Conservation (phyloP, 2,329 filamentous ascomycete genomes). For the Nemania sp. region DNA sequence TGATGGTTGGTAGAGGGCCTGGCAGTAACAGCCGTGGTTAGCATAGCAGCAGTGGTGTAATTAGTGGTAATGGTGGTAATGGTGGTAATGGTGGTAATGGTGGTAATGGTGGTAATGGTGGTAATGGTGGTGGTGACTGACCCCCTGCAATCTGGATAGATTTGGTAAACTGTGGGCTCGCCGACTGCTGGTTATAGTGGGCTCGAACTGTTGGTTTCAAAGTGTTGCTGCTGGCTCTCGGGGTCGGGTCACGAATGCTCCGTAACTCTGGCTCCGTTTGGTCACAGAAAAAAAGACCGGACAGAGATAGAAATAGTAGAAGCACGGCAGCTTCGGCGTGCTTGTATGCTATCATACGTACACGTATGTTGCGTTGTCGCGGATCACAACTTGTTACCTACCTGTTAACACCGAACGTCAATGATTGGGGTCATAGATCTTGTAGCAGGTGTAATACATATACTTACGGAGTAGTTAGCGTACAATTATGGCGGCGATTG, state of each 20-base stretch:
- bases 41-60: not conserved
- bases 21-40: not conserved
- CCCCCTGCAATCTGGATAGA: conserved; percentile 14
- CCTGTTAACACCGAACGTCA: too few relatives aligned
- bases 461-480: too few relatives aligned
- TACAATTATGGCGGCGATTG: conserved; percentile 14
- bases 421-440: too few relatives aligned
- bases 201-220: conserved; percentile 14
- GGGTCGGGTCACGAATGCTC: conserved; percentile 20
- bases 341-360: too few relatives aligned
- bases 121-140: conserved; percentile 1
- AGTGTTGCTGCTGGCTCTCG: conserved; percentile 6
- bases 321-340: too few relatives aligned
- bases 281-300: too few relatives aligned
- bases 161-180: conserved; percentile 20
- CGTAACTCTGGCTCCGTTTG: too few relatives aligned
- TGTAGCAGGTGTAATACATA: conserved; percentile 13
- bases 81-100: not conserved
- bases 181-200: conserved; percentile 8
- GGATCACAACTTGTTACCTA: too few relatives aligned
- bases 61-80: not conserved
- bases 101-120: not conserved
- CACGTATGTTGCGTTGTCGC: too few relatives aligned
- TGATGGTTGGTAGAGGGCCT: not conserved
- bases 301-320: conserved; percentile 7